phyloP scores from a whole-genome alignment of 2,329 filamentous ascomycete species.

The Aspergillus aculeatinus region DNA sequence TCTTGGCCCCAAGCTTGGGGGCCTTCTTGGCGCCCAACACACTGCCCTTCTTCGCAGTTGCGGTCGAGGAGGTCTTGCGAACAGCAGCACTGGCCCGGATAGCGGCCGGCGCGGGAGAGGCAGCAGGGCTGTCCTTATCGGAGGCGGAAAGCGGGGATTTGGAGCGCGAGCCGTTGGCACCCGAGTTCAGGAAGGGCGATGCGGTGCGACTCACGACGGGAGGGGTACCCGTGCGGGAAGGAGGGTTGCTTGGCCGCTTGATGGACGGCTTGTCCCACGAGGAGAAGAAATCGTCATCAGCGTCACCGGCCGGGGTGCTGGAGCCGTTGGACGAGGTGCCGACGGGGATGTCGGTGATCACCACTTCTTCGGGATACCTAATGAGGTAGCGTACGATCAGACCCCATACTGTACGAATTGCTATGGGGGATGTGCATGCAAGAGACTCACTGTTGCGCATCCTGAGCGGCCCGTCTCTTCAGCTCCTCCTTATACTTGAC shows the following conservation, averaged over 20 bases:
- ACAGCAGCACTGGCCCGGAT: slow-evolving; percentile 77
- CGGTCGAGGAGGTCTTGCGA: slow-evolving; percentile 66
- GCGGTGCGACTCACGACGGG: slow-evolving; percentile 74
- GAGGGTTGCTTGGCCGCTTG: slow-evolving; percentile 90
- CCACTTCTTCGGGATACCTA: slow-evolving; percentile 81
- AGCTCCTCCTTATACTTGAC: slow-evolving; percentile 98
- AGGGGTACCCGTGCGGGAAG: slow-evolving; percentile 85
- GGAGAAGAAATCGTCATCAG: slow-evolving; percentile 93
- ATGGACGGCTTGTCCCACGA: slow-evolving; percentile 98
- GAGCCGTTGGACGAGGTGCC: slow-evolving; percentile 62
- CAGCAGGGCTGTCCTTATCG: slow-evolving; percentile 51
- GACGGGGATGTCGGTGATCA: slow-evolving; percentile 70
- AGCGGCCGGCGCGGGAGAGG: slow-evolving; percentile 58
- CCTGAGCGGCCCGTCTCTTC: slow-evolving; percentile 76
- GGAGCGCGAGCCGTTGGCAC: slow-evolving; percentile 67
- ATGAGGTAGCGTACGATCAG: slow-evolving; percentile 13
- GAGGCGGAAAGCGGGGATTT: slow-evolving; percentile 73
- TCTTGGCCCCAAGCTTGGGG: slow-evolving; percentile 87
- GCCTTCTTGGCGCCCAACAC: slow-evolving; percentile 83
- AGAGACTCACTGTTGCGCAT: slow-evolving; percentile 75
- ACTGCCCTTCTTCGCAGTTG: slow-evolving; percentile 74
- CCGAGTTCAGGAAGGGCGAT: slow-evolving; percentile 84
- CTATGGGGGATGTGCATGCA: not conserved
- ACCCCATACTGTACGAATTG: not conserved
- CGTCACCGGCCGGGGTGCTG: slow-evolving; percentile 76